A percentile compares a stretch with the other conserved stretches of the same genome.
phyloP scores from a whole-genome alignment of 805 yeast species.

The Nakazawaea holstii region DNA sequence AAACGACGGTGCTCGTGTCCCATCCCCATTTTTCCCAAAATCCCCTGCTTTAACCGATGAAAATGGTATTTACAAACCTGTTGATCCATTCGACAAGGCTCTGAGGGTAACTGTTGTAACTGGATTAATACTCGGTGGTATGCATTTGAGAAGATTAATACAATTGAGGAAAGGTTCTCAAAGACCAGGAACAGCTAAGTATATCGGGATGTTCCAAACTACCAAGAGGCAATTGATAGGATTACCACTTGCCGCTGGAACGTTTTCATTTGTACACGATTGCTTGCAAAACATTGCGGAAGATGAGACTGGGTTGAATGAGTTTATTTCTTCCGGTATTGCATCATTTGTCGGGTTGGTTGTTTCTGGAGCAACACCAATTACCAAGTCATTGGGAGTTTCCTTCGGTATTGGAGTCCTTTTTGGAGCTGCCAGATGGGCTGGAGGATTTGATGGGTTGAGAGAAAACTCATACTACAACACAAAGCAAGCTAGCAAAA shows the following conservation, averaged over 20 bases:
- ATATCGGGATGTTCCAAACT: conserved; percentile 24
- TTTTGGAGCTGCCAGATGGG: conserved; percentile 49
- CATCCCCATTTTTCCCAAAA: conserved; percentile 25
- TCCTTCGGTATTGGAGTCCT: conserved; percentile 37
- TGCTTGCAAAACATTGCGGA: conserved; percentile 26
- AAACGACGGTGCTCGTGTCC: conserved; percentile 10
- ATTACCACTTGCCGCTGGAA: conserved; percentile 26
- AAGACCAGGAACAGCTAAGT: conserved; percentile 31
- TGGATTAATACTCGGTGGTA: conserved; percentile 28
- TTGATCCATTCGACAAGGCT: conserved; percentile 25
- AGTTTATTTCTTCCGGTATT: conserved; percentile 22
- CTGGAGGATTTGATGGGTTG: conserved; percentile 47
- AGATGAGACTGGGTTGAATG: conserved; percentile 21
- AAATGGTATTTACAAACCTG: conserved; percentile 17
- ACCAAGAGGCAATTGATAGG: conserved; percentile 25
- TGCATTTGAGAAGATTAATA: conserved; percentile 29
- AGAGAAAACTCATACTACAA: conserved; percentile 39
- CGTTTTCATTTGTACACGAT: conserved; percentile 26
- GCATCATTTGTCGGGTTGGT: conserved; percentile 15
- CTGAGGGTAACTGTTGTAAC: conserved; percentile 23
- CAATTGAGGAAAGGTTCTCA: conserved; percentile 31
- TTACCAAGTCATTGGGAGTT: conserved; percentile 39
- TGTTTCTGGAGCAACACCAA: conserved; percentile 14
- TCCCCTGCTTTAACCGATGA: neutral
- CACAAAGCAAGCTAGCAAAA: conserved; percentile 32